Evolutionary conservation across 768 basidiomycete species (phyloP), one percentile per base, ranked within the genome.

Genomic region (Boletus sensibilis): DNA sequence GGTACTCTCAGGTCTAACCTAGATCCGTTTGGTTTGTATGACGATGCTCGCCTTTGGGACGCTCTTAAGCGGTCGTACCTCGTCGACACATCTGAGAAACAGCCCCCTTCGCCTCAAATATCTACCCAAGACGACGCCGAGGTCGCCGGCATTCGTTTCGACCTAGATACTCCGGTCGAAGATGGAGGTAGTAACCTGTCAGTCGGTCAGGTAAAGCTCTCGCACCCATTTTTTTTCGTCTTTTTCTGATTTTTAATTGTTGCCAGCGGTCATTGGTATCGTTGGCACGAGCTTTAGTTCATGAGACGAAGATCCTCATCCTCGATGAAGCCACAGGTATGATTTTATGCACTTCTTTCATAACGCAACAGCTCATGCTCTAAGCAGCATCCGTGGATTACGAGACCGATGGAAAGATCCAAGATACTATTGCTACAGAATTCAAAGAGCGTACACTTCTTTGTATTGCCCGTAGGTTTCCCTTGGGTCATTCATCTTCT

Each of bases 321-420:
- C 77, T 98, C 12, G 94, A 97, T 68, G 94, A 95, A 75, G 93
- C 93, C 0, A 94, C 92, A 47, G 87, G 83, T 82, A 61, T 45
- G 63, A 51, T 18, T 37, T 46, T 23, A 38, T 12, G 5, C 10
- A 27, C 29, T 42, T 35, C 21, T 35, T n/a, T 49, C 34, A 1
- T 31, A 43, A 37, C n/a, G 2, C 14, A 25, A 12, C n/a, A 40
- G 6, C 41, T 55, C 23, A 64, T 18, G 5, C 18, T 47, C 18
- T 11, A 11, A 29, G 21, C 56, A 82, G 90, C 90, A n/a, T 90
- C 88, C 12, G 90, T 94, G 29, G 92, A 94, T 63, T 89, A 87
- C 62, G 92, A 91, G 72, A 95, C 92, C 1, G 94, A 97, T 74
- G 76, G 85, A 55, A 91, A 90, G 69, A 94, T 98, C 57, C 94